Percentiles rank a stretch among this genome's conserved stretches.
These are phyloP conservation scores for Phytophthora podocarpi DNA, from an alignment of 352 stramenopile genomes.

Conservation along the genomic window DNA sequence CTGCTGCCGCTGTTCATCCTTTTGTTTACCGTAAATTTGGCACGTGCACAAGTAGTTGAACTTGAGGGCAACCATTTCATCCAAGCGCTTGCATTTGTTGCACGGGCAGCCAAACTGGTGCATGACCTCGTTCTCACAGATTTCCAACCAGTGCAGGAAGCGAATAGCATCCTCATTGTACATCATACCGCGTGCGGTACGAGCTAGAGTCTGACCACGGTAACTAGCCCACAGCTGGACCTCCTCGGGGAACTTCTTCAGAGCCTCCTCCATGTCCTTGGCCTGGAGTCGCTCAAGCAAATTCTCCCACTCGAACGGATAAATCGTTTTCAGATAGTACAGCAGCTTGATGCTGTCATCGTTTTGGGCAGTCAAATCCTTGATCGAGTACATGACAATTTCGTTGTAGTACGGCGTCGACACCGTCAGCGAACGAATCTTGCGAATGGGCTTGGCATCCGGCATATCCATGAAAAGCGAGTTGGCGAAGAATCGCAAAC, in stretches of 20 bases:
- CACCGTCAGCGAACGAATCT: constrained; percentile 85
- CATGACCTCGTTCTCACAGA: constrained; percentile 89
- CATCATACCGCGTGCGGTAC: constrained; percentile 89
- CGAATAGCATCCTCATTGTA: constrained; percentile 88
- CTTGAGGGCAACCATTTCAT: constrained; percentile 87
- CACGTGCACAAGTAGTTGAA: constrained; percentile 91
- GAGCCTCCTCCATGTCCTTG: constrained; percentile 85
- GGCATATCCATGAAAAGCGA: constrained; percentile 92
- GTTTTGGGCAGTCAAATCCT: constrained; percentile 85
- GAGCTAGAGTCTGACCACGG: constrained; percentile 82
- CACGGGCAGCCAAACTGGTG: constrained; percentile 76
- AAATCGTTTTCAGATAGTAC: constrained; percentile 94
- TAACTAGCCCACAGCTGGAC: constrained; percentile 86
- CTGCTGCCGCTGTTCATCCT: constrained; percentile 85
- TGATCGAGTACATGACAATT: constrained; percentile 91
- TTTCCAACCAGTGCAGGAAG: constrained; percentile 89
- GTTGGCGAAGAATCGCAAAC: constrained; percentile 88
- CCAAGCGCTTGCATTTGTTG: constrained; percentile 85
- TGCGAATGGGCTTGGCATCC: constrained; percentile 82
- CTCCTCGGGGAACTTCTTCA: constrained; percentile 85
- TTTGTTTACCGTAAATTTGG: constrained; percentile 89
- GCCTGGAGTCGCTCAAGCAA: constrained; percentile 73
- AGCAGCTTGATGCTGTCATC: constrained; percentile 95
- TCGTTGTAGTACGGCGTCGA: constrained; percentile 91
- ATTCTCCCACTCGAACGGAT: constrained; percentile 88